Conservation (phyloP, 1,284 basidiomycete genomes). For the Austroboletus niveus region DNA sequence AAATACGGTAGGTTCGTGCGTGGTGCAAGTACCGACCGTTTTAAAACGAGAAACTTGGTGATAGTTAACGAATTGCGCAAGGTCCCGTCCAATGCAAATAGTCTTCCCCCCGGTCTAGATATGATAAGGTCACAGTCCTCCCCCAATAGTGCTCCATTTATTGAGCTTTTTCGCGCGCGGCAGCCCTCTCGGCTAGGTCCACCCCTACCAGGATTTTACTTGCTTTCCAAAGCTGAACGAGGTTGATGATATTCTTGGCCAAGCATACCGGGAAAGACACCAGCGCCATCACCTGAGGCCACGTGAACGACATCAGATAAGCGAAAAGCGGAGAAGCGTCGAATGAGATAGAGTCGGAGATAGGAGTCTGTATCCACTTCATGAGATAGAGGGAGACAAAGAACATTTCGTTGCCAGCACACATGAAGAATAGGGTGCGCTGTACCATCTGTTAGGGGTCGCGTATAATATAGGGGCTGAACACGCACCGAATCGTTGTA, state of each 20-base stretch:
- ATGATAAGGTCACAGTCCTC: constrained; percentile 2
- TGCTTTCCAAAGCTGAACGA: constrained; percentile 98
- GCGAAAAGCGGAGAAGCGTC: constrained; percentile 23
- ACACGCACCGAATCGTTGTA: constrained; percentile 81
- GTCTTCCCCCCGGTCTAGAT: constrained; percentile 13
- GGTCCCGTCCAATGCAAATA: constrained; percentile 10
- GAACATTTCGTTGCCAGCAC: constrained; percentile 97
- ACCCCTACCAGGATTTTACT: constrained; percentile 93
- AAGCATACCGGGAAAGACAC: constrained; percentile 73
- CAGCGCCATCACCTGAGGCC: constrained; percentile 75
- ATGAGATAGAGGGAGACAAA: constrained; percentile 96
- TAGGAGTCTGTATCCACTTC: constrained; percentile 76
- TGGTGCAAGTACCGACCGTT: constrained; percentile 1
- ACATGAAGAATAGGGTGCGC: constrained; percentile 89
- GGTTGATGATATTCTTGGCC: constrained; percentile 91
- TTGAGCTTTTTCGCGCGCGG: constrained; percentile 51
- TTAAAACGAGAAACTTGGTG: not conserved
- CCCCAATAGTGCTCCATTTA: constrained; percentile 7
- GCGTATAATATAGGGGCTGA: constrained; percentile 2
- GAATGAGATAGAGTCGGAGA: constrained; percentile 34
- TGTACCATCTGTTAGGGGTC: constrained; percentile 30
- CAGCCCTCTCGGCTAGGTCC: constrained; percentile 80
- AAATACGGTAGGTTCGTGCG: constrained; percentile 5
- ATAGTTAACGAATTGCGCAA: constrained; percentile 15
- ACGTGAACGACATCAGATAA: constrained; percentile 51